Base-by-base conservation (phyloP, 441 rosid genomes). In the Eruca vesicaria region DNA sequence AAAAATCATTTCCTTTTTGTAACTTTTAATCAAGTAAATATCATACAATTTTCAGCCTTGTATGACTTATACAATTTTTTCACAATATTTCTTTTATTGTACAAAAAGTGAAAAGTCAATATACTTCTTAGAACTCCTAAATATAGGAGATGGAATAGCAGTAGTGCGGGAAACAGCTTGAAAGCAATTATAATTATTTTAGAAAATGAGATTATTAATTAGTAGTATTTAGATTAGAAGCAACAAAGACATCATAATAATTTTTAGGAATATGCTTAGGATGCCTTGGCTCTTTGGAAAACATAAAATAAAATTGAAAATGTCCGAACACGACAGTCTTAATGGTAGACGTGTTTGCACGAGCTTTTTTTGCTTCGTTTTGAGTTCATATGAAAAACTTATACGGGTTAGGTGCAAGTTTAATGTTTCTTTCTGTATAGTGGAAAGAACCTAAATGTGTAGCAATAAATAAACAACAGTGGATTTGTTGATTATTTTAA, bases 271-370 rank as follows among this genome's bases (percentile, higher is more conserved):
- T 60, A 67, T 67, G 68, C 61, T 66, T 23, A 18, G 52, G 28
- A 26, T 21, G 53, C 14, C 23, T 50, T 61, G 33, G 19, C 43
- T 60, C 68, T 74, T 67, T 8, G 14, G 6, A 11, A 20, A 48
- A 56, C 5, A 19, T 7, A 45, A 16, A 16, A 33, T 16, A 53
- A 8, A 33, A 18, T 3, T 68, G 36, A 61, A 48, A 33, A 21
- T 67, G 68, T 61, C 18, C 26, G 45, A 50, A 68, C 33, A 68
- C 23, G 43, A 33, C 64, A 59, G 48, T 38, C 18, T 21, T 50
- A 32, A 66, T 59, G 4, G 55, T 21, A 57, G 20, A 67, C 63
- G 55, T 65, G 66, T 60, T 68, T 74, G 35, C 38, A 75, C 68
- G 68, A 68, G n/a, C 73, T 45, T 4, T 36, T 36, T 19, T 8